Base-by-base conservation (phyloP, 2,329 filamentous ascomycete genomes). In the Colletotrichum gigasporum region DNA sequence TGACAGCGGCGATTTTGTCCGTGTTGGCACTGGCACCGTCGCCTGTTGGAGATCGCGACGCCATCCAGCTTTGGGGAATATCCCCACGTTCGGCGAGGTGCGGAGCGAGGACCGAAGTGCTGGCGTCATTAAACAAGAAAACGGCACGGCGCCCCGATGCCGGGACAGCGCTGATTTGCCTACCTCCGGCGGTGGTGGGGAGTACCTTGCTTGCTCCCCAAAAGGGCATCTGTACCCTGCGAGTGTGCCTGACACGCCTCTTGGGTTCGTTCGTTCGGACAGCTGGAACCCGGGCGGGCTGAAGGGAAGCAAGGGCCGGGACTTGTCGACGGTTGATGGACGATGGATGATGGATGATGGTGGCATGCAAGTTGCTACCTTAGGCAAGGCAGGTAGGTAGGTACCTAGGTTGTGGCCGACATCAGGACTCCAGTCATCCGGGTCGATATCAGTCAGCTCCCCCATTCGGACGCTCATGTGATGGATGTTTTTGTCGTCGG, bases 1-100 rank as follows among this genome's bases (percentile, higher is more conserved):
- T 60, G 39, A 53, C 61, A 30, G 26, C 47, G 34, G 55, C 35
- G 48, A 35, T 54, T 42, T 12, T 39, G 59, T 58, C 44, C 52
- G 37, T 32, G 22, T 34, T 47, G 12, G 39, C 26, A 41, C 28
- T 48, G 37, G 47, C 37, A 22, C 26, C 24, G 14, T 4, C 26
- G 26, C 14, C 41, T 41, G 22, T 30, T 53, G 55, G 24, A 28
- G 42, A 4, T 5, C 12, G 7, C 16, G 24, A 12, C 41, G 47
- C 47, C 20, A 34, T 42, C 39, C 47, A 44, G 28, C n/a, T 45
- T 54, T 42, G 26, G 61, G 47, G 48, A 22, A 39, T 39, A 37
- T 26, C 47, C 42, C 62, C 42, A 42, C 16, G 48, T 26, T 44
- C 55, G 39, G 39, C 61, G 30, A 48, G 14, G 32, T 58, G 45